A percentile compares a stretch with the other conserved stretches of the same genome.
phyloP scores from a whole-genome alignment of 371 early-diverging fungal genomes.

The Mortierella sp. region DNA sequence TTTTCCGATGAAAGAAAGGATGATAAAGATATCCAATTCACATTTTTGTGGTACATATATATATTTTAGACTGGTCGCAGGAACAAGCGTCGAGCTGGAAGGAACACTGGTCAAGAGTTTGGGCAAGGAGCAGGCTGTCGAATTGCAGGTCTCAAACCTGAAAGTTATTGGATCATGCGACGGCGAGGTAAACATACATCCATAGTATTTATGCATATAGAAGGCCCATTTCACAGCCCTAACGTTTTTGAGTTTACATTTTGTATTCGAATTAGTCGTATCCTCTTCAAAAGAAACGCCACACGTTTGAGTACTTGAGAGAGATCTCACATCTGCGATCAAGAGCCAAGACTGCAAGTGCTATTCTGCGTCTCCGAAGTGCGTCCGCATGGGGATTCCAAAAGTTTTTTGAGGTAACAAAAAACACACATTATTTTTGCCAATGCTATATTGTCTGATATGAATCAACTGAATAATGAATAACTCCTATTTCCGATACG shows the following conservation, averaged over 20 bases:
- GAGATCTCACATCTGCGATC: conserved; percentile 84
- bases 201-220: neutral
- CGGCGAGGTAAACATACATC: conserved; percentile 59
- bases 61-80: conserved; percentile 68
- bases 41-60: neutral
- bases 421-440: neutral
- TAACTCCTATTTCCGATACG: neutral
- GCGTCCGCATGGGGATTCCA: conserved; percentile 75
- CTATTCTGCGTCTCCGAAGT: conserved; percentile 78
- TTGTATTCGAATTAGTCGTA: conserved; percentile 64
- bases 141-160: conserved; percentile 72
- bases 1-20: too few relatives aligned
- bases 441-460: too few relatives aligned
- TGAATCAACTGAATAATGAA: too few relatives aligned
- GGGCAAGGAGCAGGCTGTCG: conserved; percentile 79
- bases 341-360: conserved; percentile 79
- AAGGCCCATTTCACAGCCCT: too few relatives aligned
- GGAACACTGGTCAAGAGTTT: conserved; percentile 75
- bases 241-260: neutral
- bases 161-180: conserved; percentile 76
- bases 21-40: too few relatives aligned
- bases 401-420: conserved; percentile 74
- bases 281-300: conserved; percentile 90
- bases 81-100: conserved; percentile 75
- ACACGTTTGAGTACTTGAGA: conserved; percentile 84